Evolutionary conservation across 345 rosid species (phyloP), one percentile per base, ranked within the genome.

Genomic region (Gossypium thurberi): DNA sequence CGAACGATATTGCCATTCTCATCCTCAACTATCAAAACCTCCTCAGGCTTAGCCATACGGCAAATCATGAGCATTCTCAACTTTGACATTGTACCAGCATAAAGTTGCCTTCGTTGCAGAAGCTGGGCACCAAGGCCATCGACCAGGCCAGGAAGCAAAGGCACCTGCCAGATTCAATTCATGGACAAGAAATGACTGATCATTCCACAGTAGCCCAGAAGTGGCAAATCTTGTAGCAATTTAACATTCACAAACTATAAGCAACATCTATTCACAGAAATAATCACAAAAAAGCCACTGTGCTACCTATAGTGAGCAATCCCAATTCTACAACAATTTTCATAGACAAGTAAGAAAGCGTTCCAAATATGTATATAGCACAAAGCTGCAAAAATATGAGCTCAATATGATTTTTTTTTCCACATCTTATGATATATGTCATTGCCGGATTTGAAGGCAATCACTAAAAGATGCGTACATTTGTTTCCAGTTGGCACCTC

Each of bases 41-140:
- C 99, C 75, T 96, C 99, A 70, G 99, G 99, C 82, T 96, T 93
- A 20, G 99, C 99, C 98, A 96, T 96, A 37, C 99, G 97, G 70
- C 87, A 88, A 59, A 96, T 93, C 99, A 96, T 93, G 61, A 96
- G 88, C 87, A 91, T 85, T 81, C 98, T 87, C 82, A 93, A 74
- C 82, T 89, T 96, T 51, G 97, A 93, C 99, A 90, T 84, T 47
- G 97, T 93, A 66, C 76, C 81, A 64, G 91, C 81, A 81, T 91
- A 96, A 75, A 96, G 96, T 77, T 91, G 99, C 61, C 98, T 88
- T 55, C 99, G 85, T 78, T 89, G 98, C 78, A 85, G 53, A 81
- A 93, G 77, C 80, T 87, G 90, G 11, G 93, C 75, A 70, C 97
- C 98, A 47, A 86, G 81, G 69, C 97, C 99, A 81, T 96, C 97